Conservation (phyloP, 441 rosid species). For the Francoa sonchifolia region DNA sequence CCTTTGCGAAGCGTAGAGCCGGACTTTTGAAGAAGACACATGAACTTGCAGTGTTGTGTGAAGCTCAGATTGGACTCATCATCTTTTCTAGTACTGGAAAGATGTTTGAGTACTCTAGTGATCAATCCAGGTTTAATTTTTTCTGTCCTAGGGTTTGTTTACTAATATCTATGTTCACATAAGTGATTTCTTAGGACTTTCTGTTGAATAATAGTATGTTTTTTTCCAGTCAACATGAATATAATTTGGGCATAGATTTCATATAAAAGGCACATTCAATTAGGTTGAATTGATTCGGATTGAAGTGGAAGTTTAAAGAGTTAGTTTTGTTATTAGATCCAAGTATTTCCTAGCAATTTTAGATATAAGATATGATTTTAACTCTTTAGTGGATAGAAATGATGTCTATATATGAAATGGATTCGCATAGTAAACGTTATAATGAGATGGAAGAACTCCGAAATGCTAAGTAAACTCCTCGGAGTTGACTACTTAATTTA, state of each 20-base stretch:
- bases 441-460: not conserved
- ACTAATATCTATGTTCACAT: not conserved
- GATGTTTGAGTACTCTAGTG: constrained; percentile 44
- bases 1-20: constrained; percentile 50
- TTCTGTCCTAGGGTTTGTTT: not conserved
- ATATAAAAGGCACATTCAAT: too few relatives aligned
- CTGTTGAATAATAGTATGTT: not conserved
- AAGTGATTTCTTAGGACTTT: not conserved
- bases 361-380: too few relatives aligned
- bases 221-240: too few relatives aligned
- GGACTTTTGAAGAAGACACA: constrained; percentile 66
- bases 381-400: too few relatives aligned
- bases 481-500: not conserved
- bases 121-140: constrained; percentile 31
- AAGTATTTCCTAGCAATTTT: too few relatives aligned
- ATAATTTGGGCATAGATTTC: too few relatives aligned
- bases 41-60: constrained; percentile 58
- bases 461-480: not conserved
- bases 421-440: too few relatives aligned
- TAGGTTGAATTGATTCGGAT: too few relatives aligned
- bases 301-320: too few relatives aligned
- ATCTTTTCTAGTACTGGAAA: constrained; percentile 65
- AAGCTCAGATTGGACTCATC: constrained; percentile 63
- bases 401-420: too few relatives aligned
- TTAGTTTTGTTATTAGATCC: too few relatives aligned